phyloP scores from a whole-genome alignment of 176 grass and related monocot genomes.

The Urochloa ruziziensis region DNA sequence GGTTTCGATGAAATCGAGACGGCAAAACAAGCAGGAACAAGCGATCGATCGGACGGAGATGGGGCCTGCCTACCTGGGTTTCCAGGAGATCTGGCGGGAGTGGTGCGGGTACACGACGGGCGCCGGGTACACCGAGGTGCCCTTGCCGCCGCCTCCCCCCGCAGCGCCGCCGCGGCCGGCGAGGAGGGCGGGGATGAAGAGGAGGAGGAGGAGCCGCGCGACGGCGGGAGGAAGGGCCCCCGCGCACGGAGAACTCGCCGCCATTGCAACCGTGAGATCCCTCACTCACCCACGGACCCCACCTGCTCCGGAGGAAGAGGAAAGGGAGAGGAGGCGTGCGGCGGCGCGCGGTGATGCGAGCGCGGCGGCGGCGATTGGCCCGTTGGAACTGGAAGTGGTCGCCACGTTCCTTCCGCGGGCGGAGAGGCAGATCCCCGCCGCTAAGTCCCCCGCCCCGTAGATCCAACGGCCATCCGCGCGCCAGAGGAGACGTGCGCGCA shows the following conservation, averaged over 20 bases:
- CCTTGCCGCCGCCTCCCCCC: neutral
- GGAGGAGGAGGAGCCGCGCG: neutral
- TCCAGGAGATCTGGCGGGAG: conserved; percentile 80
- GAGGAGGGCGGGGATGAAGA: neutral
- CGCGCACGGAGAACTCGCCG: neutral
- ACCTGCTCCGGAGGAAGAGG: neutral
- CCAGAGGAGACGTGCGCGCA: conserved; percentile 7
- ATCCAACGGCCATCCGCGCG: conserved; percentile 11
- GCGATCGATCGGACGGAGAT: neutral
- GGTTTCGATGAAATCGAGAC: conserved; percentile 5
- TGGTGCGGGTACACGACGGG: conserved; percentile 55
- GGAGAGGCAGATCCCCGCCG: neutral
- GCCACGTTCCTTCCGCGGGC: neutral
- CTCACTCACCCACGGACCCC: neutral
- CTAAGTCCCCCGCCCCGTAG: neutral
- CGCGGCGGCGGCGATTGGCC: conserved; percentile 30
- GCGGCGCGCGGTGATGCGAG: conserved; percentile 18
- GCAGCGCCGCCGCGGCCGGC: neutral
- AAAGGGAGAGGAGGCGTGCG: neutral
- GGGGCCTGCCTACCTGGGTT: conserved; percentile 52
- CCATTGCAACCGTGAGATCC: conserved; percentile 4
- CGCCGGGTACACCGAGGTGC: conserved; percentile 40
- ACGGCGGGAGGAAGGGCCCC: neutral
- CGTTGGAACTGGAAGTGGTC: conserved; percentile 38
- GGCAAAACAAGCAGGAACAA: neutral